Evolutionary conservation across 257 asterid species (phyloP), one percentile per base, ranked within the genome.

Genomic region (Solanum sejunctum): DNA sequence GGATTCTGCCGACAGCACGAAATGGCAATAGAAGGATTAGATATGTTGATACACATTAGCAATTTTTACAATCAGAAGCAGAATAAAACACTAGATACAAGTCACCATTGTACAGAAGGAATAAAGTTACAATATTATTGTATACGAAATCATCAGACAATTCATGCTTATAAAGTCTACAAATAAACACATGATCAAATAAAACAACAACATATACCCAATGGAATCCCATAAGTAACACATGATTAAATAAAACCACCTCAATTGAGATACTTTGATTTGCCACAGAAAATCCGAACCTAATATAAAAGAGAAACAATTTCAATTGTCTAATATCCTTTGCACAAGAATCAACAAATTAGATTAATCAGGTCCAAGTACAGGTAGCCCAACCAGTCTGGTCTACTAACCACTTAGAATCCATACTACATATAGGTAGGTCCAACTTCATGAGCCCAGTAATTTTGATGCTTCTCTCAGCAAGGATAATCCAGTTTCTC

Each of bases 1-100:
- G 99, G 84, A 87, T 72, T 91, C 99, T 96, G 93, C 88, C 83
- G 87, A 89, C 78, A 73, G 20, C 66, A 86, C 39, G 39, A 60
- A 60, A 23, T 49, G 26, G n/a, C 82, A 52, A 26, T 52, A 77
- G 13, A 77, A 23, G 20, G 20, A 77, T 51, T 10, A 77, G 82
- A 77, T 51, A 23, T 77, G 55, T 26, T 4, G 1, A 52, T 77
- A 51, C 8, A 51, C 61, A 77, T 26, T 77, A 54, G 58, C 63
- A 77, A 1, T 23, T 52, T 77, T 77, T 52, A 47, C 63, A 77
- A 75, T 17, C 21, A 72, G 56, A 13, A 75, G n/a, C 45, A 67
- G 23, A 21, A 12, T 13, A 75, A 75, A 49, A 77, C 26, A 77
- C 82, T 77, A 51, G 12, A 77, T 26, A 77, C 28, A 10, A 51